Evolutionary conservation across 2,329 filamentous ascomycete species (phyloP).

Genomic region (Fusarium sp.): DNA sequence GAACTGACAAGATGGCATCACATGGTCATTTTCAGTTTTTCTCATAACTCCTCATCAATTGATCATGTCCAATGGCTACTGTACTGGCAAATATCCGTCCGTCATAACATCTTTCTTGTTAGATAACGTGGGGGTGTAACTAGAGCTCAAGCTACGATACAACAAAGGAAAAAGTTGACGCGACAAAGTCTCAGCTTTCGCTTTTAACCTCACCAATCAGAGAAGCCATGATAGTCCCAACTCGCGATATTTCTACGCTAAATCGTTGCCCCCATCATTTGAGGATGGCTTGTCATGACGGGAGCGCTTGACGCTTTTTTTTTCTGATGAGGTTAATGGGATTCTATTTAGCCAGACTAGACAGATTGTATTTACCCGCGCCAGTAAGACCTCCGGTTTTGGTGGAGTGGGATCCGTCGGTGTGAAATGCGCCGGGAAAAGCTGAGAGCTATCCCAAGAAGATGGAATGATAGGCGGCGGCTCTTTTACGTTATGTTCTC

Average conservation of each 20-base stretch:
- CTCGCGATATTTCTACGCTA: constrained; percentile 14
- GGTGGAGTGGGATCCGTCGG: constrained; percentile 37
- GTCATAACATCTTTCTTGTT: constrained; percentile 3
- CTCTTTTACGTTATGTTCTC: neutral
- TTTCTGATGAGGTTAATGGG: neutral
- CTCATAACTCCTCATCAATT: neutral
- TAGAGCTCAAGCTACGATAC: constrained; percentile 3
- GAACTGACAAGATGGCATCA: constrained; percentile 33
- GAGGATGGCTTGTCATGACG: constrained; percentile 35
- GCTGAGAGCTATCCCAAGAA: neutral
- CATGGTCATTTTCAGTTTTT: constrained; percentile 19
- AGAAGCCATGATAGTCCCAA: constrained; percentile 25
- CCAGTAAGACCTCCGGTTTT: constrained; percentile 12
- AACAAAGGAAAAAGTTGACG: neutral
- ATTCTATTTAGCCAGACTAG: constrained; percentile 16
- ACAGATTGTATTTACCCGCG: constrained; percentile 35
- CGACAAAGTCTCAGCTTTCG: neutral
- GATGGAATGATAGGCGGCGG: neutral
- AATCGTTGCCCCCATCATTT: neutral
- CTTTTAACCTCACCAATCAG: constrained; percentile 39
- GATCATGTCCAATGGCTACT: constrained; percentile 3
- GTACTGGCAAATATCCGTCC: constrained; percentile 11
- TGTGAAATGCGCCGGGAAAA: constrained; percentile 26
- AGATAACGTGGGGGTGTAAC: neutral
- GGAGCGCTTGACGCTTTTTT: constrained; percentile 31